Percentiles rank a stretch among this genome's conserved stretches.
Conservation (phyloP, 2,329 filamentous ascomycete genomes). For the Apiospora hydei region DNA sequence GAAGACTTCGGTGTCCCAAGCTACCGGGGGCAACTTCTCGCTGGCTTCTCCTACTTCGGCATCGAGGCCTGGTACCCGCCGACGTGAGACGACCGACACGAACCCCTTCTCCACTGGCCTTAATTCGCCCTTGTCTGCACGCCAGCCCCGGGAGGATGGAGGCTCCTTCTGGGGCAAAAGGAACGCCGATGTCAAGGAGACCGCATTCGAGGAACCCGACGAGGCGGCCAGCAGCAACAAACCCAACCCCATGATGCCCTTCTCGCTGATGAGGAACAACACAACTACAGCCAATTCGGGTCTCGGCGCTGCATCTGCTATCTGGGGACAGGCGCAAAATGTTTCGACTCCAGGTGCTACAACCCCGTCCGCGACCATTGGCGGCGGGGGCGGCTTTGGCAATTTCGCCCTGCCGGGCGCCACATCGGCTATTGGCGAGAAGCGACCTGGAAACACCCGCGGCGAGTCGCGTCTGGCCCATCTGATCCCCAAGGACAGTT, state of each 20-base stretch:
- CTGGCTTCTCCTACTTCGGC: slow-evolving; percentile 76
- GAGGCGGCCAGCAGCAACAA: slow-evolving; percentile 45
- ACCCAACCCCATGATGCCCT: slow-evolving; percentile 43
- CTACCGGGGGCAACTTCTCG: slow-evolving; percentile 58
- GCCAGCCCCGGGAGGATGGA: slow-evolving; percentile 69
- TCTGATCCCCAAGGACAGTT: slow-evolving; percentile 78
- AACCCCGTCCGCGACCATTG: slow-evolving; percentile 43
- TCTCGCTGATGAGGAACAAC: slow-evolving; percentile 61
- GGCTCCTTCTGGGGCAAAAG: slow-evolving; percentile 63
- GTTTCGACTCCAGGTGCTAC: slow-evolving; percentile 68
- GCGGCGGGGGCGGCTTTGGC: slow-evolving; percentile 84
- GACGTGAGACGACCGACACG: slow-evolving; percentile 80
- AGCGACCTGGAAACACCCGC: slow-evolving; percentile 73
- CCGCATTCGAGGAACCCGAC: slow-evolving; percentile 59
- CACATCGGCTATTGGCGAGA: slow-evolving; percentile 67
- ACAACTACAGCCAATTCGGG: slow-evolving; percentile 54
- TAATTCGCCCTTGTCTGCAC: slow-evolving; percentile 66
- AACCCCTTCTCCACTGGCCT: slow-evolving; percentile 66
- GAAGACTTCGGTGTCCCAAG: slow-evolving; percentile 83
- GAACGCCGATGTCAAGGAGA: slow-evolving; percentile 60
- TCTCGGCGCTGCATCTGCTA: slow-evolving; percentile 54
- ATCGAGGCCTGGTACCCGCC: slow-evolving; percentile 76
- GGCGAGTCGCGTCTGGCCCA: slow-evolving; percentile 88
- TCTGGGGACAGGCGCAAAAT: slow-evolving; percentile 48
- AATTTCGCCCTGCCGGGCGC: slow-evolving; percentile 76